Base-by-base conservation (phyloP, 2,329 filamentous ascomycete species). In the Didymosphaeria variabile region DNA sequence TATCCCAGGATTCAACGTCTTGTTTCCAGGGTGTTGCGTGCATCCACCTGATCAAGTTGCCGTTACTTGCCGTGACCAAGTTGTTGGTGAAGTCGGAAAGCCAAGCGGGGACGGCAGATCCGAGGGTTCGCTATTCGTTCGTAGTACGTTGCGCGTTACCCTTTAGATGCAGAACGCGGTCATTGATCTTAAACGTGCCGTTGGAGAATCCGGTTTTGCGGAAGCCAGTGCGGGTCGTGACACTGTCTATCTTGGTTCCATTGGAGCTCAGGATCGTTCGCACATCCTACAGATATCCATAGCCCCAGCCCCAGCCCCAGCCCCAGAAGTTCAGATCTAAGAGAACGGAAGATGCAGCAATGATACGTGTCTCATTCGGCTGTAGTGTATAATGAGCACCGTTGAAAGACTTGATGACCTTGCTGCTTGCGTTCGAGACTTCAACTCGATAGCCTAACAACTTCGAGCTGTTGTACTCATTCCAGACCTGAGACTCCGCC, bases 271-370 rank as follows among this genome's bases (percentile, higher is more conserved):
- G 29, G 26, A 31, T 29, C 4, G 45, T 47, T 7, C 21, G 45
- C 2, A 47, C 21, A 31, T 47, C 45, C 6, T 47, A 47, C 9
- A 47, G 45, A 29, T 47, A 47, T 6, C 45, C 45, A n/a, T 31
- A 47, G 45, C 45, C 45, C 45, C 45, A 47, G 21, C 45, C 29
- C 45, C 45, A 47, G 45, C 45, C 45, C 45, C 45, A 47, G 21
- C 45, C 29, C 45, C 45, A 47, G 23, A 47, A 17, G 7, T 47
- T 29, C 2, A 47, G 45, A 17, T 29, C 13, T 10, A 21, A 29
- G 2, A 29, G 4, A 31, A 19, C 23, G 1, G 45, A 26, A 13
- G 45, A 47, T 47, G 45, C 45, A 17, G 21, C 26, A 5, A 47
- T 31, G 45, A 21, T 47, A 7, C 45, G 21, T 15, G 45, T 47